Evolutionary conservation across 345 rosid species (phyloP), one percentile per base, ranked within the genome.

Genomic region (Camelina laxa): DNA sequence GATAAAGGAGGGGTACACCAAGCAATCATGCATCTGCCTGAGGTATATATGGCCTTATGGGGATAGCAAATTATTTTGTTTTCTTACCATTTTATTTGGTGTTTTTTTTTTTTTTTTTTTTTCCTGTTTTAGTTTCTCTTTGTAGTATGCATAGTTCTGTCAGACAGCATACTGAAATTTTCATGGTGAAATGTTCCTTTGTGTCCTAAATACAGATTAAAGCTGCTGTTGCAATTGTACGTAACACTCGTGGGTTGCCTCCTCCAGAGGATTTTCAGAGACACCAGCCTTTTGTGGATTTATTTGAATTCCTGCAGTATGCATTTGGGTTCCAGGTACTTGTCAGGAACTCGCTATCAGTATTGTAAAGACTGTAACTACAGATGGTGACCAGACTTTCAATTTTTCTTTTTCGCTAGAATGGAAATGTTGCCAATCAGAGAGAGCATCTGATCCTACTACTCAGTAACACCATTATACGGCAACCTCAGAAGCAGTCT

Each of bases 371-470:
- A 65, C 31, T 49, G 57, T 9, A 30, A 42, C 7, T 16, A 62
- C 57, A 60, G 17, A 61, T 42, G 45, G 31, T 77, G 15, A 71
- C 51, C 59, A 44, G 22, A 57, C 19, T 49, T 55, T 65, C 21
- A 60, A 36, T 63, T 11, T 10, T 65, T 55, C 82, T 21, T 57
- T 39, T 39, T 19, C 36, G 30, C 56, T 89, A 94, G 98, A 76
- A 81, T 79, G 98, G 96, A 74, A 94, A 86, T 84, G 89, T 88
- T 30, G 84, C 93, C 64, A 94, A 94, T 74, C 98, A 94, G 79
- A 87, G 96, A 84, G 98, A 94, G 83, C 95, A 94, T 87, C 75
- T 94, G 60, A 83, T 91, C 77, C 87, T 94, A 70, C 97, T 94
- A 41, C 87, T 94, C 59, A 92, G 97, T 65, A 91, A 88, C 76